Base-by-base conservation (phyloP, 2,329 filamentous ascomycete species). In the Dichotomopilus funicola region DNA sequence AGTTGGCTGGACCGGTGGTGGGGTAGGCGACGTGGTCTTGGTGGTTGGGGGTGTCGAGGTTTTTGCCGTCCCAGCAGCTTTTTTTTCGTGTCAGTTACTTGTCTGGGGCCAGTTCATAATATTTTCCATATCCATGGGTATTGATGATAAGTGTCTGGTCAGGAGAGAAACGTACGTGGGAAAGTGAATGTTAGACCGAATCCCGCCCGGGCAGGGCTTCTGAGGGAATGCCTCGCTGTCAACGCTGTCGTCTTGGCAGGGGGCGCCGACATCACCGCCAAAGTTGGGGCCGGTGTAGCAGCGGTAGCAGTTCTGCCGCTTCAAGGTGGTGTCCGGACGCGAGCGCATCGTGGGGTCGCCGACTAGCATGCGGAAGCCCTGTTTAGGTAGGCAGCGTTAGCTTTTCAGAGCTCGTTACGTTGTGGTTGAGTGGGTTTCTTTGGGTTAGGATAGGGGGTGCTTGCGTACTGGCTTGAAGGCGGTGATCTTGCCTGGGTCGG, bases 131-230 rank as follows among this genome's bases (percentile, higher is more conserved):
- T n/a, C n/a, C n/a, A n/a, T n/a, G n/a, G n/a, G n/a, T n/a, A n/a
- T n/a, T n/a, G n/a, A n/a, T n/a, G n/a, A n/a, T n/a, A n/a, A n/a
- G n/a, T n/a, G n/a, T n/a, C n/a, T n/a, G n/a, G 82, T 58, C 84
- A n/a, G 19, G 77, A 56, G 78, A 77, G 61, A 75, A 72, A 47
- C 84, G 79, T 41, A 79, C 75, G 74, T 76, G 0, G 74, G 75
- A 66, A 77, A 78, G 9, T 71, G 70, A 45, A 77, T 71, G 59
- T 75, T 77, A 43, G 72, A 70, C 52, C 73, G 71, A 54, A 77
- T 76, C 13, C 74, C 75, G 38, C 73, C 73, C 1, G 69, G 64
- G 64, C 74, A 77, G 38, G 67, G 62, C 57, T 68, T 70, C 6
- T 61, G 65, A 5, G 73, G 73, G 6, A 77, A 64, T 34, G 59